Evolutionary conservation across 1,284 basidiomycete species (phyloP).

Genomic region (Cutaneotrichosporon mucoides): DNA sequence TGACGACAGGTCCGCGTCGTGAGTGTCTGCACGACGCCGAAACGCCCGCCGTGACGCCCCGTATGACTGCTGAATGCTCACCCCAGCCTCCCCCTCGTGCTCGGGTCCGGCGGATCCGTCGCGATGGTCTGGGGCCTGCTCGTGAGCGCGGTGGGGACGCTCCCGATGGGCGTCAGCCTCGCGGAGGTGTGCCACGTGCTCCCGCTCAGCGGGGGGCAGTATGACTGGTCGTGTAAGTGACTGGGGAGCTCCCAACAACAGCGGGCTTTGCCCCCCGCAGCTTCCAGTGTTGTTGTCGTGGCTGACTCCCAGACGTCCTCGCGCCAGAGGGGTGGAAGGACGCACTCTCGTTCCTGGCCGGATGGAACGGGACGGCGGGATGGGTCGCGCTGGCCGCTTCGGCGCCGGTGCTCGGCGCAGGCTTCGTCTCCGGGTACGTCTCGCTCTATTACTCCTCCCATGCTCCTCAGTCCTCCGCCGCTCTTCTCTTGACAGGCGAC

Average conservation of each 20-base stretch:
- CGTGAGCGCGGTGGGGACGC: constrained; percentile 25
- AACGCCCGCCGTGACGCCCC: no score
- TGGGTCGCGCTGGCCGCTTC: constrained; percentile 47
- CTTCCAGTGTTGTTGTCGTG: no score
- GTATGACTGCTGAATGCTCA: background rate
- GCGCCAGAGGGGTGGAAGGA: background rate
- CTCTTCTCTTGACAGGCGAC: no score
- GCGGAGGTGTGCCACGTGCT: constrained; percentile 18
- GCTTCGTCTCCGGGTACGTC: constrained; percentile 24
- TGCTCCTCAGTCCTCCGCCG: no score
- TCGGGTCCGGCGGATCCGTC: constrained; percentile 38
- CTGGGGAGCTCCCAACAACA: no score
- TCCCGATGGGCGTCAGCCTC: constrained; percentile 23
- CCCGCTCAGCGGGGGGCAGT: constrained; percentile 37
- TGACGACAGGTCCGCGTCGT: background rate
- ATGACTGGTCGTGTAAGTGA: constrained; percentile 30
- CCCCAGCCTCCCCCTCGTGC: constrained; percentile 14
- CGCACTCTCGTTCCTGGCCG: constrained; percentile 1
- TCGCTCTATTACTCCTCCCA: constrained; percentile 3
- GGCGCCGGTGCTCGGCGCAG: constrained; percentile 15
- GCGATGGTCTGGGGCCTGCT: constrained; percentile 42
- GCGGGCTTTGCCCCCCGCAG: no score
- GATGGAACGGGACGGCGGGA: constrained; percentile 24
- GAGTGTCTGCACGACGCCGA: background rate
- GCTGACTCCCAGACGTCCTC: constrained; percentile 15